phyloP scores from a whole-genome alignment of 1,139 yeast species.

The Nakaseomyces nivariensis region DNA sequence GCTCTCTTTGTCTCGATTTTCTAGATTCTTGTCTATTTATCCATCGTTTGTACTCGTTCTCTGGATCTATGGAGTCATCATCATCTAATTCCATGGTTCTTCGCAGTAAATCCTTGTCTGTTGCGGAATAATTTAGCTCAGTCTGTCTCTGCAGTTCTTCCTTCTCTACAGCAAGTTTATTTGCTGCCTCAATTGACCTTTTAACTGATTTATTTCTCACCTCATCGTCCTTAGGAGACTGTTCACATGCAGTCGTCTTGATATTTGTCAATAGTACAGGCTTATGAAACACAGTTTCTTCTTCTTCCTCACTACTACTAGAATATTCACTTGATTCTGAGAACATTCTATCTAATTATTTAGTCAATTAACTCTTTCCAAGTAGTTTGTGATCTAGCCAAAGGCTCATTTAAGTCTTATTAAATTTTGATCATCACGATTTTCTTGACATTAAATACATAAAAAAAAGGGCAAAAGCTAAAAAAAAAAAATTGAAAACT shows the following conservation, averaged over 20 bases:
- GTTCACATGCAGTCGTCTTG: background rate
- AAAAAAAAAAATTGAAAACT: background rate
- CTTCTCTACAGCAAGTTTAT: constrained; percentile 7
- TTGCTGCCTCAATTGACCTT: constrained; percentile 15
- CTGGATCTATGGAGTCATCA: constrained; percentile 20
- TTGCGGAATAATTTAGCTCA: constrained; percentile 13
- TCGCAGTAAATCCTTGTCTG: constrained; percentile 19
- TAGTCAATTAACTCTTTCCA: background rate
- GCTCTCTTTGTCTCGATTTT: constrained; percentile 13
- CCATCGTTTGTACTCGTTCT: constrained; percentile 19
- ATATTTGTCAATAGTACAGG: constrained; percentile 21
- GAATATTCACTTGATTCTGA: background rate
- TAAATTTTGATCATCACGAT: too few relatives aligned
- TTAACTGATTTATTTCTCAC: constrained; percentile 7
- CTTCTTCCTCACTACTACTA: constrained; percentile 12
- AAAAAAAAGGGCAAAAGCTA: background rate
- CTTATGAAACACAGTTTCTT: constrained; percentile 15
- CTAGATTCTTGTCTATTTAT: constrained; percentile 17
- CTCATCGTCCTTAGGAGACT: background rate
- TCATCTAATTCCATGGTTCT: constrained; percentile 18
- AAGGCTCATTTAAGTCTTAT: too few relatives aligned
- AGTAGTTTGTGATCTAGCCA: too few relatives aligned
- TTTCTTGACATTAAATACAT: too few relatives aligned
- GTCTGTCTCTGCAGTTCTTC: constrained; percentile 8
- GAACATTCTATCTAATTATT: background rate